Base-by-base conservation (phyloP, 768 basidiomycete genomes). In the Phanerochaete sordida region DNA sequence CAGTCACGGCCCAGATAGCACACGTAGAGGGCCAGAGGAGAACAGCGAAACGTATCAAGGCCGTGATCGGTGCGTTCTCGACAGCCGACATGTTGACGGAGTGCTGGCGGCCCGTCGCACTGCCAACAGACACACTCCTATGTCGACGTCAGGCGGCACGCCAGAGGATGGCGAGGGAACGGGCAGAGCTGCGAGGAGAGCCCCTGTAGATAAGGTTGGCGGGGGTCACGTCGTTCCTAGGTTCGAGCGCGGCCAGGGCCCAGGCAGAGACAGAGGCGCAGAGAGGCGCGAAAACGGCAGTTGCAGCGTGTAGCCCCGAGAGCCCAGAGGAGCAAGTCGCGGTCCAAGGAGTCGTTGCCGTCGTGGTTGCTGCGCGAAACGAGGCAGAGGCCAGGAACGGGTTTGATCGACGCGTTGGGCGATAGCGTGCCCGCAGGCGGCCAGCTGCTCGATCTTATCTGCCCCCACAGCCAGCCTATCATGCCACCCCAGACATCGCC, bases 41-140 rank as follows among this genome's bases (percentile, higher is more conserved):
- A 54, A 54, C 31, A 39, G 53, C 53, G 37, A 54, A 54, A 54
- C 53, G 35, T 39, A 54, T 54, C 53, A 54, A 9, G 26, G 37
- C 35, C 43, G 21, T 54, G 53, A 54, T 54, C 11, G 6, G 21
- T 6, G 24, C 19, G 19, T 24, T 43, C 39, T 19, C 4, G 39
- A 9, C 8, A 9, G 39, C 7, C 8, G 8, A 19, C 8, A 43
- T 43, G 39, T 43, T 16, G 19, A 11, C 19, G 11, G 39, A 43
- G 39, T 35, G 33, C 39, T 12, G 11, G 8, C 33, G 6, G 39
- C 39, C 4, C 7, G 39, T 16, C 5, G 39, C 39, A 16, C 11
- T 35, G 39, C 19, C 39, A 19, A 11, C 11, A 35, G 33, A 13
- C 33, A 16, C 19, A 43, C 39, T 43, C 39, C 39, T 43, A 43